Evolutionary conservation across 495 filamentous ascomycete species (phyloP).

Genomic region (Bacidia rubella): DNA sequence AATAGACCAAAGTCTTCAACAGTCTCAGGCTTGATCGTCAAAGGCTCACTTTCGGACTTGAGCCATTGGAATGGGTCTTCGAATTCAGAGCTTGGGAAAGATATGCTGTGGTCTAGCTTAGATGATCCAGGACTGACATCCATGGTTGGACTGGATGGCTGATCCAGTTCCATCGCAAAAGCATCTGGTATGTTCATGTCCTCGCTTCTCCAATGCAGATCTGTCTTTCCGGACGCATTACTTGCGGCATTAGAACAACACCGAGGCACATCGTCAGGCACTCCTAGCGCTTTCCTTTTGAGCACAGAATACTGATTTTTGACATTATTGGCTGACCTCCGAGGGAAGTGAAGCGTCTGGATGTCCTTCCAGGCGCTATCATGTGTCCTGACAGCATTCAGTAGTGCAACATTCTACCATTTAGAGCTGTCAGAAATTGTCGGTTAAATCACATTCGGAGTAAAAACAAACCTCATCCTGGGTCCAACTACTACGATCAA

Average conservation of each 20-base stretch:
- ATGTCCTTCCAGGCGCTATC: slow-evolving; percentile 7
- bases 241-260: background rate
- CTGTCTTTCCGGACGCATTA: background rate
- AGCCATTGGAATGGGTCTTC: background rate
- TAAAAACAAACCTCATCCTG: background rate
- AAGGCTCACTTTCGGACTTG: background rate
- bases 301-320: background rate
- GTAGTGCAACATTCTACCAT: background rate
- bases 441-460: background rate
- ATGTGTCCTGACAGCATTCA: slow-evolving; percentile 5
- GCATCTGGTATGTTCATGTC: background rate
- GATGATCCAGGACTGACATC: background rate
- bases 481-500: background rate
- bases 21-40: background rate
- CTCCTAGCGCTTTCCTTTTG: background rate
- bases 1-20: background rate
- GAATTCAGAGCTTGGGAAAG: background rate
- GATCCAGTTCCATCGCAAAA: background rate
- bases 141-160: background rate
- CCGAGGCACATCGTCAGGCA: background rate
- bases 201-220: background rate
- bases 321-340: slow-evolving; percentile 1
- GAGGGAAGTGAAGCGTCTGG: slow-evolving; percentile 5
- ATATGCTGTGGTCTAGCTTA: background rate
- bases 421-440: background rate